A percentile compares a stretch with the other conserved stretches of the same genome.
These are phyloP conservation scores for Gelatoporia subvermispora DNA, from an alignment of 768 basidiomycete genomes.

Conservation along the genomic window DNA sequence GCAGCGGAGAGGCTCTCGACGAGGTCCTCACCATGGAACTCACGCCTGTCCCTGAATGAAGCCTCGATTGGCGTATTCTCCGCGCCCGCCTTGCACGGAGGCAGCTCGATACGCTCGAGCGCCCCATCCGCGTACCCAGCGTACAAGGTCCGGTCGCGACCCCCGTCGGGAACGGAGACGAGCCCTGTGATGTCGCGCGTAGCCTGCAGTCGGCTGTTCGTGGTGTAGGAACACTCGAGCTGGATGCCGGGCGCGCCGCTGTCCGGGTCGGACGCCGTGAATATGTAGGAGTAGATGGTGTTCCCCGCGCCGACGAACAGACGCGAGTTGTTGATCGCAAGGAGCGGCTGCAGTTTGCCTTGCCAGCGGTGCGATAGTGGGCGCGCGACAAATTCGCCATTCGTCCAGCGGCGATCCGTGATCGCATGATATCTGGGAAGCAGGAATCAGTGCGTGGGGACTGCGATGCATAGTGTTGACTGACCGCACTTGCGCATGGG, in stretches of 20 bases:
- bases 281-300: slow-evolving; percentile 51
- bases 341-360: slow-evolving; percentile 48
- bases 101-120: slow-evolving; percentile 38
- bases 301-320: slow-evolving; percentile 60
- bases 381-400: slow-evolving; percentile 50
- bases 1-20: slow-evolving; percentile 54
- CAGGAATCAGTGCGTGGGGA: background rate
- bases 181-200: slow-evolving; percentile 27
- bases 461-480: background rate
- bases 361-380: slow-evolving; percentile 60
- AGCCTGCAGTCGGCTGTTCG: slow-evolving; percentile 19
- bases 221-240: slow-evolving; percentile 22
- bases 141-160: slow-evolving; percentile 21
- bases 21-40: slow-evolving; percentile 39
- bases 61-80: slow-evolving; percentile 7
- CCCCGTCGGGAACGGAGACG: slow-evolving; percentile 21
- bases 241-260: slow-evolving; percentile 15
- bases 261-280: slow-evolving; percentile 24
- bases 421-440: slow-evolving; percentile 40
- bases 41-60: slow-evolving; percentile 12
- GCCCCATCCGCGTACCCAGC: slow-evolving; percentile 25
- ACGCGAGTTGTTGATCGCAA: slow-evolving; percentile 51
- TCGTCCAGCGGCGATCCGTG: slow-evolving; percentile 50
- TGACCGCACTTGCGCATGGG: slow-evolving; percentile 35
- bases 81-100: slow-evolving; percentile 14